Evolutionary conservation across 495 filamentous ascomycete genomes (phyloP), one percentile per base, ranked within the genome.

Genomic region (Penicillium macrosclerotiorum): DNA sequence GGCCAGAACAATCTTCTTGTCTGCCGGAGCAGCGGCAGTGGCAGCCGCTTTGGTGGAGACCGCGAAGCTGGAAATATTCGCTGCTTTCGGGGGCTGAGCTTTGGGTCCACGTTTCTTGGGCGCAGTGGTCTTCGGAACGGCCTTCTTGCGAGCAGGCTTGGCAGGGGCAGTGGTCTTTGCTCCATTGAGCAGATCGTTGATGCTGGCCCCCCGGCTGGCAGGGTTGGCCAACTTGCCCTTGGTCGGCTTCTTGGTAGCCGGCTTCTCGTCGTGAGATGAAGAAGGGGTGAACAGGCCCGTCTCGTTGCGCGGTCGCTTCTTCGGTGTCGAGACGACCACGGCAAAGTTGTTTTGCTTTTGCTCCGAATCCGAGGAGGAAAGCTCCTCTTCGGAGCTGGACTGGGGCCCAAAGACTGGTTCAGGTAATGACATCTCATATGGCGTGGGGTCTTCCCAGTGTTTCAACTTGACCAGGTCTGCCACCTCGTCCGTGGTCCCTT

Each of bases 401-500:
- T 48, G 38, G 25, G 23, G 12, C 8, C 50, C 49, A 11, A 57
- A 46, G n/a, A 52, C 49, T 1, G 56, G 59, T 42, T 62, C 56
- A n/a, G 56, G 59, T 18, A 58, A 45, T 8, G 49, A 24, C 12
- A 35, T 34, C 23, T 42, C 24, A 20, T 48, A 58, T 2, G 51
- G 47, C 1, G 36, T 40, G 3, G 14, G 45, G 42, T 89, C 88
- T 58, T 95, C 79, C 84, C 88, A 95, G 25, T 68, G 77, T 35
- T 83, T 87, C 60, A 96, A 72, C 26, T 76, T 78, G 23, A 84
- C 87, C 14, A 86, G 69, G 13, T 77, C 77, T 17, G 93, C 93
- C 12, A 97, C 85, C 51, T 90, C 83, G 59, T 98, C 93, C 57
- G 87, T 95, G 49, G 87, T 84, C 11, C 89, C 91, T 48, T 79